Evolutionary conservation across 345 rosid species (phyloP).

Genomic region (Eucalyptus curtisii): DNA sequence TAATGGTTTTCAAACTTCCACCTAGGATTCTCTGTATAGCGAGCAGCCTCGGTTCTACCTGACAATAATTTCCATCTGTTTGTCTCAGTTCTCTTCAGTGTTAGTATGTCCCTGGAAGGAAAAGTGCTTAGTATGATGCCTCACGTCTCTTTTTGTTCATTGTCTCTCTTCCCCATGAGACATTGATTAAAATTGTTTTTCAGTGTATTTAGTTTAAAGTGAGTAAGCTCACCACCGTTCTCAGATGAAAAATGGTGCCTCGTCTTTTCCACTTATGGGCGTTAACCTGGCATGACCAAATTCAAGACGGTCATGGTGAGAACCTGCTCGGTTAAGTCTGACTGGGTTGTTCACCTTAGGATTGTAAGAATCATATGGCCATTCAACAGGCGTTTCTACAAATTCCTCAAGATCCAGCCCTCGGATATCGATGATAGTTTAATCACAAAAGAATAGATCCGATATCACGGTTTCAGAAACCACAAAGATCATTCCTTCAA

Average conservation of each 20-base stretch:
- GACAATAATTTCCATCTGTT: background rate
- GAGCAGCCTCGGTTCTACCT: background rate
- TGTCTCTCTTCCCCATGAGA: background rate
- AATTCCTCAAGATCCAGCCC: background rate
- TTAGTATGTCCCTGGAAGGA: background rate
- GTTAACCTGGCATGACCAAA: background rate
- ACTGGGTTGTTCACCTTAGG: background rate
- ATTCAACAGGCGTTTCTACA: background rate
- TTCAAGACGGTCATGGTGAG: background rate
- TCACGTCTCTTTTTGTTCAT: background rate
- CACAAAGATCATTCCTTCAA: background rate
- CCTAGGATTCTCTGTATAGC: background rate
- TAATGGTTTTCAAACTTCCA: background rate
- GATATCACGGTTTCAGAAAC: background rate
- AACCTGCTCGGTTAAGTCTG: background rate
- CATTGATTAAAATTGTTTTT: background rate
- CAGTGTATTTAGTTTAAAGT: background rate
- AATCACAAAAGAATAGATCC: background rate
- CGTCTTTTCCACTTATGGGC: background rate
- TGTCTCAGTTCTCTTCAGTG: background rate
- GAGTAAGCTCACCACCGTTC: background rate
- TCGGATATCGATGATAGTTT: background rate
- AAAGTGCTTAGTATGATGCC: background rate
- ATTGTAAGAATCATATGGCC: background rate
- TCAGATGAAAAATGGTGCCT: background rate